A percentile compares a stretch with the other conserved stretches of the same genome.
phyloP scores from a whole-genome alignment of 345 rosid species.

The Dimocarpus longan region DNA sequence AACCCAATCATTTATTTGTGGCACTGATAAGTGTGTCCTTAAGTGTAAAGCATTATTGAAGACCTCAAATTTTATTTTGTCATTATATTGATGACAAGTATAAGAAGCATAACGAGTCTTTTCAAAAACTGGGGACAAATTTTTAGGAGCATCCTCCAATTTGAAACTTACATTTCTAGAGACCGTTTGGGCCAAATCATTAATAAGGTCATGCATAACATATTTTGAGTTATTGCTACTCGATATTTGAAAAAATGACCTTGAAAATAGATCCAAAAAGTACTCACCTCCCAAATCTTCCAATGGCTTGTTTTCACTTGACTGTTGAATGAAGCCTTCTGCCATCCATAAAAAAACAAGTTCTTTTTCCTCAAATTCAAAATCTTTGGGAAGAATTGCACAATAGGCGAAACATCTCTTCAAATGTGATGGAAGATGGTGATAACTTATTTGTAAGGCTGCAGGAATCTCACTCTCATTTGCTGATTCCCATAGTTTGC shows the following conservation, averaged over 20 bases:
- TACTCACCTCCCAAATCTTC: too few relatives aligned
- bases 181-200: conserved; percentile 19
- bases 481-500: neutral
- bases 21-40: neutral
- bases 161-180: neutral
- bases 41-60: neutral
- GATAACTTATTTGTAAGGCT: too few relatives aligned
- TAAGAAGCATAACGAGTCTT: too few relatives aligned
- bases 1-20: too few relatives aligned
- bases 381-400: conserved; percentile 17
- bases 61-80: neutral
- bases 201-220: conserved; percentile 23
- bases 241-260: conserved; percentile 11
- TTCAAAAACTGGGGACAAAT: too few relatives aligned
- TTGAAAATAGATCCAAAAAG: too few relatives aligned
- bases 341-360: conserved; percentile 23
- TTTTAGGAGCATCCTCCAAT: neutral
- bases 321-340: conserved; percentile 13
- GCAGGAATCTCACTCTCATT: too few relatives aligned
- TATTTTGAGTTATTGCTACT: neutral
- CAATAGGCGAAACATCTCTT: conserved; percentile 24
- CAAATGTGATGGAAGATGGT: conserved; percentile 4
- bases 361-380: conserved; percentile 23
- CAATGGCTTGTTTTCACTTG: too few relatives aligned
- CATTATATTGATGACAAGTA: too few relatives aligned